phyloP scores from a whole-genome alignment of 1,284 basidiomycete genomes.

The Irpex sp. region DNA sequence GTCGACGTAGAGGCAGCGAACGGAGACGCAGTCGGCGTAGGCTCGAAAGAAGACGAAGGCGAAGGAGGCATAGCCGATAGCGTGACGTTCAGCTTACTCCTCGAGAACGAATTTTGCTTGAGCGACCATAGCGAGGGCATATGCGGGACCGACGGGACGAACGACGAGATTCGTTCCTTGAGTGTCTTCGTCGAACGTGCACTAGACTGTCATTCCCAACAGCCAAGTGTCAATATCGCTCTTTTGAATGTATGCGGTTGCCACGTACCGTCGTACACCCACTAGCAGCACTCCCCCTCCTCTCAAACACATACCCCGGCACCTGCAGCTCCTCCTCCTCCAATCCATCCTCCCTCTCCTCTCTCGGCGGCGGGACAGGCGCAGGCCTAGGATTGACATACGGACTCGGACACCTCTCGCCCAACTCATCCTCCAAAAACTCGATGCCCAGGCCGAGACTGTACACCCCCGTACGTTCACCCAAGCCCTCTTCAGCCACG shows the following conservation, averaged over 20 bases:
- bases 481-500: background rate
- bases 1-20: background rate
- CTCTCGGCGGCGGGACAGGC: conserved; percentile 5
- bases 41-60: conserved; percentile 1
- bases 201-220: conserved; percentile 4
- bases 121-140: conserved; percentile 4
- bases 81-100: conserved; percentile 22
- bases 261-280: conserved; percentile 22
- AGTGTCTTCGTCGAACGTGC: conserved; percentile 20
- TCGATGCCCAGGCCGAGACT: conserved; percentile 7
- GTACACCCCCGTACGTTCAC: background rate
- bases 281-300: conserved; percentile 26
- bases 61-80: conserved; percentile 19
- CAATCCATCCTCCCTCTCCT: background rate
- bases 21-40: background rate
- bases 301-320: conserved; percentile 24
- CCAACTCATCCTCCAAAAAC: conserved; percentile 5
- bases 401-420: conserved; percentile 2
- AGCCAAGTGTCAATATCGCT: background rate
- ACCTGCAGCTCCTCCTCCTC: conserved; percentile 8
- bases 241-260: background rate
- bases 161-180: conserved; percentile 18
- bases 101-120: conserved; percentile 18
- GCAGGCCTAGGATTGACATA: conserved; percentile 11
- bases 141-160: conserved; percentile 19